Conservation (phyloP, 23 red algal species). For the Pyropia yezoensis region DNA sequence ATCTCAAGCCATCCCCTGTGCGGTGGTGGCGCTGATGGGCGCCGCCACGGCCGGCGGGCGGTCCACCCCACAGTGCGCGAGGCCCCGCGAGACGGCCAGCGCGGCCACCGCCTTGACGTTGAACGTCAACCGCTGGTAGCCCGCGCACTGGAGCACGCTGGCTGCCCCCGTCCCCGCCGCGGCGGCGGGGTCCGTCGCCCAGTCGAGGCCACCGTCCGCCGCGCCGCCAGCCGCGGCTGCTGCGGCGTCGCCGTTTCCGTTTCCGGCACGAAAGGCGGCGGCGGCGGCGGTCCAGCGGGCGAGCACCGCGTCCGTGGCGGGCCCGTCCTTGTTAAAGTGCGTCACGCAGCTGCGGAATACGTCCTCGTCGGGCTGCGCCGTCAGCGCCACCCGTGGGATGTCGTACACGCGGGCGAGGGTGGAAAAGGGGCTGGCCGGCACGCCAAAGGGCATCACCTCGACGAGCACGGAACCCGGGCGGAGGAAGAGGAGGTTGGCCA, state of each 20-base stretch:
- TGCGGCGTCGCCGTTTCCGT: conserved; percentile 6
- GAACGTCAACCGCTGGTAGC: conserved; percentile 42
- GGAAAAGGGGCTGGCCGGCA: conserved; percentile 18
- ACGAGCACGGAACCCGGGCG: conserved; percentile 16
- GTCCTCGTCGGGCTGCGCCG: conserved; percentile 41
- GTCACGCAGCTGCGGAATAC: conserved; percentile 43
- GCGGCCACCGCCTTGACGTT: conserved; percentile 36
- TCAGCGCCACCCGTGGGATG: conserved; percentile 4
- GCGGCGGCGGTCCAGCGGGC: neutral
- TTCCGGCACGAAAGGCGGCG: neutral
- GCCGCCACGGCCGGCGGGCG: too few species aligned
- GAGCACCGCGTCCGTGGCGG: too few species aligned
- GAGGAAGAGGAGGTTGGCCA: conserved; percentile 52
- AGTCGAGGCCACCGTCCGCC: conserved; percentile 9
- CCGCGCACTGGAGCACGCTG: conserved; percentile 33
- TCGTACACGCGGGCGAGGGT: conserved; percentile 32
- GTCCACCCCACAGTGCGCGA: too few species aligned
- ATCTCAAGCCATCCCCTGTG: too few species aligned
- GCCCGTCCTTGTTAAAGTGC: conserved; percentile 27
- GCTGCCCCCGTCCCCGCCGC: neutral
- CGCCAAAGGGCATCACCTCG: conserved; percentile 56
- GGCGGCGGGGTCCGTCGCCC: conserved; percentile 5
- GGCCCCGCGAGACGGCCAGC: too few species aligned
- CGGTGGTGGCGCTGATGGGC: too few species aligned
- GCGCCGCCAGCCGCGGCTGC: conserved; percentile 9